Evolutionary conservation across 768 basidiomycete genomes (phyloP).

Genomic region (Lentinula aciculospora): DNA sequence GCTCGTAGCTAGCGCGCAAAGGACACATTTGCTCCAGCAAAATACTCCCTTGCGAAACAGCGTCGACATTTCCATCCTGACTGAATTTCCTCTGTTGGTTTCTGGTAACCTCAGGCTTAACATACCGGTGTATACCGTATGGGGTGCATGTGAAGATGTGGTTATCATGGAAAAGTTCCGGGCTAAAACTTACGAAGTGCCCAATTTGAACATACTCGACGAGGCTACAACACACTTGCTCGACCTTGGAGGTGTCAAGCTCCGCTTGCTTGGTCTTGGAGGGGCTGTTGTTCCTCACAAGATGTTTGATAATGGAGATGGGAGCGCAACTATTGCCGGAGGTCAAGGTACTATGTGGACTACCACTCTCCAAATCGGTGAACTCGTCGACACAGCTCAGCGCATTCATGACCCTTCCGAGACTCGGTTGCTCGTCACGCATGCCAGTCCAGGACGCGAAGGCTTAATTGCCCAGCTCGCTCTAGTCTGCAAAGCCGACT

Average conservation of each 20-base stretch:
- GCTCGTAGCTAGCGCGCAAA: slow-evolving; percentile 78
- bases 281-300: slow-evolving; percentile 95
- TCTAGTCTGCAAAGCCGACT: slow-evolving; percentile 87
- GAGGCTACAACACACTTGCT: slow-evolving; percentile 92
- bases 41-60: slow-evolving; percentile 75
- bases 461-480: slow-evolving; percentile 89
- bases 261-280: slow-evolving; percentile 92
- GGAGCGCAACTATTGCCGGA: slow-evolving; percentile 94
- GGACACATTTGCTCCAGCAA: slow-evolving; percentile 69
- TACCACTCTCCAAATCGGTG: slow-evolving; percentile 94
- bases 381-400: slow-evolving; percentile 95
- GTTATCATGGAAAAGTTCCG: slow-evolving; percentile 90
- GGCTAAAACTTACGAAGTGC: slow-evolving; percentile 71
- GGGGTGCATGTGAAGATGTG: slow-evolving; percentile 98
- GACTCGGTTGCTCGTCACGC: slow-evolving; percentile 89
- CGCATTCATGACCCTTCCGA: slow-evolving; percentile 89
- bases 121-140: slow-evolving; percentile 93
- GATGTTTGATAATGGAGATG: slow-evolving; percentile 91
- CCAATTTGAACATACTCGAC: slow-evolving; percentile 89
- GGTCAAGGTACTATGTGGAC: slow-evolving; percentile 99
- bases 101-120: slow-evolving; percentile 87
- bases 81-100: slow-evolving; percentile 90
- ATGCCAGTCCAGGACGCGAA: slow-evolving; percentile 89
- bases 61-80: slow-evolving; percentile 73
- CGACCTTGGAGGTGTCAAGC: slow-evolving; percentile 88